phyloP scores from a whole-genome alignment of 2,329 filamentous ascomycete species.

The Blumeria graminis region DNA sequence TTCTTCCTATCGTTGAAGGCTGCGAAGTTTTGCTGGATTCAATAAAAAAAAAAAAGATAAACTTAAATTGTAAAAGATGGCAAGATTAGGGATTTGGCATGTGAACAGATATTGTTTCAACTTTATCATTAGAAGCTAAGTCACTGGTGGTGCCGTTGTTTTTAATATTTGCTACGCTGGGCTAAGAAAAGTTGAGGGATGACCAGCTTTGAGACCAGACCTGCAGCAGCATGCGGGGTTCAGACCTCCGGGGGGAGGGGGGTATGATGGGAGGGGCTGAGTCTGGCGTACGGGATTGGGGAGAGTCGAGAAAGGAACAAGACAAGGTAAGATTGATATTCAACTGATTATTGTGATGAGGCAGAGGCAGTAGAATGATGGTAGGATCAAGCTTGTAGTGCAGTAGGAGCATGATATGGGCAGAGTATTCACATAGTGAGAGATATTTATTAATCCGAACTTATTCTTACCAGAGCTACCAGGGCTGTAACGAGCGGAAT shows the following conservation, averaged over 20 bases:
- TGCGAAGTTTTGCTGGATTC: background rate
- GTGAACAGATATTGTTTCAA: conserved; percentile 1
- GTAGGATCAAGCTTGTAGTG: too few relatives aligned
- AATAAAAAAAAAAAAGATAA: background rate
- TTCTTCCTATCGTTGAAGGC: background rate
- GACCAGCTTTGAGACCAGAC: conserved; percentile 1
- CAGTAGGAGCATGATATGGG: too few relatives aligned
- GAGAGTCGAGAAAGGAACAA: background rate
- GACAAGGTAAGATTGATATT: too few relatives aligned
- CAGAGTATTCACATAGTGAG: too few relatives aligned
- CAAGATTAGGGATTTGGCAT: background rate
- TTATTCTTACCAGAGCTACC: too few relatives aligned
- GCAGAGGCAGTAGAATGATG: too few relatives aligned
- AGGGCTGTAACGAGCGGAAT: too few relatives aligned
- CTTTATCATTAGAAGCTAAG: background rate
- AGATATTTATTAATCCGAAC: too few relatives aligned
- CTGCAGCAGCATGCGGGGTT: conserved; percentile 1
- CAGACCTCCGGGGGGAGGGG: background rate
- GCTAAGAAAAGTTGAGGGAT: background rate
- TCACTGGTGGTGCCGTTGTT: background rate
- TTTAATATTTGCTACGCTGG: too few relatives aligned
- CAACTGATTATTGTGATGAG: too few relatives aligned
- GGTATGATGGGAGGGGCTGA: background rate
- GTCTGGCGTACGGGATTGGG: background rate
- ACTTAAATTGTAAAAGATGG: background rate